phyloP scores from a whole-genome alignment of 192 early-diverging fungal species.

The Globomyces pollinis-pini region DNA sequence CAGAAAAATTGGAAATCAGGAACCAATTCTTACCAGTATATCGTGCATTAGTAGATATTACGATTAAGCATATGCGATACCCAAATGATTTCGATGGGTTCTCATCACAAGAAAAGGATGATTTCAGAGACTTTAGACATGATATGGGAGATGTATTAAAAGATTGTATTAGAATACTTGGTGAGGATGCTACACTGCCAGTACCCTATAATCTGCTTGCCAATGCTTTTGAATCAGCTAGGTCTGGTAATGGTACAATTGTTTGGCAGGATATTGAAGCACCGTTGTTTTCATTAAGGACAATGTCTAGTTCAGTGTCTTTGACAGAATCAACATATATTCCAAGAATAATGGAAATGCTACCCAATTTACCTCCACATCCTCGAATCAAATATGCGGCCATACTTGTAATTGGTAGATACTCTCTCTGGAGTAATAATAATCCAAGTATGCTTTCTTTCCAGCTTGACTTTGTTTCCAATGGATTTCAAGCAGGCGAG shows the following conservation, averaged over 20 bases:
- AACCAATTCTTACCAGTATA: slow-evolving; percentile 55
- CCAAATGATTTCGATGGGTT: slow-evolving; percentile 59
- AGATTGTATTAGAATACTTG: slow-evolving; percentile 80
- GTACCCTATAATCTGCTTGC: slow-evolving; percentile 54
- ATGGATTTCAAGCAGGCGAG: slow-evolving; percentile 71
- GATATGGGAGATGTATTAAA: slow-evolving; percentile 95
- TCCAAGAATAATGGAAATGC: slow-evolving; percentile 85
- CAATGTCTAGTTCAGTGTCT: slow-evolving; percentile 82
- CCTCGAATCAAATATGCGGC: slow-evolving; percentile 94
- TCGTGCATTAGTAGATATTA: slow-evolving; percentile 64
- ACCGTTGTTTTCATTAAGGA: slow-evolving; percentile 83
- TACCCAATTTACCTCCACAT: slow-evolving; percentile 79
- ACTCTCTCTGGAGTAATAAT: slow-evolving; percentile 81
- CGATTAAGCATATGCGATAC: slow-evolving; percentile 83
- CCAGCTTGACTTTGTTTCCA: slow-evolving; percentile 84
- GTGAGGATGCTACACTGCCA: slow-evolving; percentile 62
- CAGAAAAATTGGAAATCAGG: slow-evolving; percentile 17
- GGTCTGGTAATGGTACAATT: slow-evolving; percentile 21
- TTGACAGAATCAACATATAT: slow-evolving; percentile 65
- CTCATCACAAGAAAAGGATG: slow-evolving; percentile 87
- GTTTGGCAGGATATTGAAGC: slow-evolving; percentile 93
- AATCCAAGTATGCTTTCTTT: slow-evolving; percentile 89
- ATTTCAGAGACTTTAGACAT: slow-evolving; percentile 95
- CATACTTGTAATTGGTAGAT: slow-evolving; percentile 91
- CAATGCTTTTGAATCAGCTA: slow-evolving; percentile 23